Evolutionary conservation across 108 stramenopile species (phyloP), one percentile per base, ranked within the genome.

Genomic region (Fragilariopsis cylindrus): DNA sequence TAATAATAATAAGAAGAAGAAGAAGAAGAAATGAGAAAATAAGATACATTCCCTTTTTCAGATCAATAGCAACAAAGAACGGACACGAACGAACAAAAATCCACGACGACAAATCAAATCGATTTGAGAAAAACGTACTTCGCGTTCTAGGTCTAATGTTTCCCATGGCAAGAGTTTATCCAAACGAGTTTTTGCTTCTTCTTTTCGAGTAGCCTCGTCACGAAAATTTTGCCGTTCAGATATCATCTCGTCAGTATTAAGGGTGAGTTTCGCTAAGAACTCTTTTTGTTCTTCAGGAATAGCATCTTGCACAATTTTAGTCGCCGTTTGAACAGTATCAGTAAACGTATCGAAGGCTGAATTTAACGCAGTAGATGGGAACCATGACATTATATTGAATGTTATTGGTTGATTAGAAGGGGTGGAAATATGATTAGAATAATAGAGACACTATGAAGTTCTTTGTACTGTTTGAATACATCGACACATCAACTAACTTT

Each of bases 161-260:
- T 93, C 92, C 94, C 94, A 95, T 11, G 94, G 94, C 3, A 91
- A 60, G 64, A 93, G 76, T 42, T 82, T 80, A 1, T 89, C 79
- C 62, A 95, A 68, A 18, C 56, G 72, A 73, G 92, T 88, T 48
- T 78, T 83, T 11, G 87, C 89, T 45, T 49, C 73, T 64, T 81
- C 94, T 74, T 93, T 92, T 19, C 83, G 85, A 12, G 39, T 48
- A 46, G 89, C 90, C 68, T 95, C 90, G 4, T 81, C 75, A 48
- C 88, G 80, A 49, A 90, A 86, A 46, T 64, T 73, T 47, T 86
- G 69, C 5, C 92, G 89, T 69, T 92, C 90, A 5, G 85, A 83
- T 48, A 72, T 81, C 70, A 95, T 76, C 71, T 95, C 94, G 46
- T 87, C 87, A 15, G 90, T 85, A 40, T 87, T 83, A 3, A 95